These are phyloP conservation scores for Holtermannia corniformis DNA, from an alignment of 768 basidiomycete species.

Conservation along the genomic window DNA sequence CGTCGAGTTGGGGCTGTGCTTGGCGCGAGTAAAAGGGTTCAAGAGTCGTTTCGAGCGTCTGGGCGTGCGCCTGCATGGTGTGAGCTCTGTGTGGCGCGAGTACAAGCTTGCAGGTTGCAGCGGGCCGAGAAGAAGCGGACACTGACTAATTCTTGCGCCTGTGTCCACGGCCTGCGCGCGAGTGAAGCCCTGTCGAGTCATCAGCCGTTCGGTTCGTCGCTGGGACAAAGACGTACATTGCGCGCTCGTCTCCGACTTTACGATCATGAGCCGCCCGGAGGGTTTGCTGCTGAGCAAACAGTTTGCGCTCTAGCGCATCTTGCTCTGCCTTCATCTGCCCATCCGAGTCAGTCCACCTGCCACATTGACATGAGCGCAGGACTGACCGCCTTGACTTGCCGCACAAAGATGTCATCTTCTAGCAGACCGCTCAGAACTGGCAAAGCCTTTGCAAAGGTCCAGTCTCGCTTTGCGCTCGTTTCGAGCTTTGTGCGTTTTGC, in stretches of 20 bases:
- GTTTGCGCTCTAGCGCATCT: slow-evolving; percentile 23
- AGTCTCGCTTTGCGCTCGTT: neutral
- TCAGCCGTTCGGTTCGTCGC: neutral
- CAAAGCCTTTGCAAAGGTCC: slow-evolving; percentile 25
- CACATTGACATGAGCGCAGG: neutral
- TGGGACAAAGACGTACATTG: slow-evolving; percentile 20
- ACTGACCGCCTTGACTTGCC: slow-evolving; percentile 26
- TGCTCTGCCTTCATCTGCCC: slow-evolving; percentile 35
- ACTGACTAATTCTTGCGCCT: slow-evolving; percentile 22
- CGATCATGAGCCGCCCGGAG: slow-evolving; percentile 30
- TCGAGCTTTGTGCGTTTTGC: neutral
- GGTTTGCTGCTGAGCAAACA: slow-evolving; percentile 32
- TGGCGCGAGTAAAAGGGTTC: slow-evolving; percentile 16
- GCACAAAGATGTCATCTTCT: slow-evolving; percentile 21
- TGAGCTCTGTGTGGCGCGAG: neutral
- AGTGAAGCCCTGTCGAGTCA: slow-evolving; percentile 19
- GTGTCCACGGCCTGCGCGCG: slow-evolving; percentile 14
- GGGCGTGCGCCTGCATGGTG: slow-evolving; percentile 17
- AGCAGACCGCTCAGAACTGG: slow-evolving; percentile 21
- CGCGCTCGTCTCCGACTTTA: slow-evolving; percentile 19
- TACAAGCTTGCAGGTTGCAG: neutral
- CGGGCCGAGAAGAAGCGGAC: neutral
- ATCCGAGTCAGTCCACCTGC: neutral
- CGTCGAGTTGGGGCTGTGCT: slow-evolving; percentile 22
- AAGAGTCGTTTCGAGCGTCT: slow-evolving; percentile 5